Conservation (phyloP, 345 rosid species). For the Linum lewisii region DNA sequence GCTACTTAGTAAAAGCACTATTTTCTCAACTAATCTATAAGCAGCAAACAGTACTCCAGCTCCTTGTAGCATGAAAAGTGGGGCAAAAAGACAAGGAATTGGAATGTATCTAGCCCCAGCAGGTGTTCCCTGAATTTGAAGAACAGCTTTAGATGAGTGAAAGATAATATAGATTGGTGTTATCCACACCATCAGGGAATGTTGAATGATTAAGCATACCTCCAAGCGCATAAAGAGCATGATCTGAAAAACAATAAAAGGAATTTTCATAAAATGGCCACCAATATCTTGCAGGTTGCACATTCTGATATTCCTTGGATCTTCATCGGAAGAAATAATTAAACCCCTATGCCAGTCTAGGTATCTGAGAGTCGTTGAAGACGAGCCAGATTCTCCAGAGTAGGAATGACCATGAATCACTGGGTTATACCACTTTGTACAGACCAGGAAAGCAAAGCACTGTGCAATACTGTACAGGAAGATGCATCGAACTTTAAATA, state of each 20-base stretch:
- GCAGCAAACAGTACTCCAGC: constrained; percentile 62
- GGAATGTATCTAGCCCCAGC: constrained; percentile 53
- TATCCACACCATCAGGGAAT: constrained; percentile 1
- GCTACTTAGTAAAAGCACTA: constrained; percentile 28
- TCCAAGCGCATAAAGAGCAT: constrained; percentile 84
- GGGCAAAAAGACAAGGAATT: constrained; percentile 43
- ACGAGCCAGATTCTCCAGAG: constrained; percentile 42
- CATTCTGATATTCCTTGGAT: constrained; percentile 32
- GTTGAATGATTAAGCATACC: constrained; percentile 31
- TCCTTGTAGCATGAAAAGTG: constrained; percentile 74
- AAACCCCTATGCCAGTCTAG: constrained; percentile 68
- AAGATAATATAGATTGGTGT: neutral
- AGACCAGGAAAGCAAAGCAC: constrained; percentile 86
- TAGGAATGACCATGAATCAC: constrained; percentile 62
- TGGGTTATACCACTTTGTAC: constrained; percentile 85
- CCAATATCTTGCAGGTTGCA: constrained; percentile 75
- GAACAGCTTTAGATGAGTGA: neutral
- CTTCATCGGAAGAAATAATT: constrained; percentile 51
- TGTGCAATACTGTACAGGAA: constrained; percentile 64
- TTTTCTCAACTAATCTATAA: constrained; percentile 56
- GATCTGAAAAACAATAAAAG: constrained; percentile 56
- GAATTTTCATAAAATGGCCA: constrained; percentile 89
- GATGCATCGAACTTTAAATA: constrained; percentile 9
- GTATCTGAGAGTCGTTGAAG: constrained; percentile 42
- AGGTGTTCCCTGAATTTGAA: constrained; percentile 62